phyloP scores from a whole-genome alignment of 2,329 filamentous ascomycete genomes.

The Neodidymelliopsis sp. region DNA sequence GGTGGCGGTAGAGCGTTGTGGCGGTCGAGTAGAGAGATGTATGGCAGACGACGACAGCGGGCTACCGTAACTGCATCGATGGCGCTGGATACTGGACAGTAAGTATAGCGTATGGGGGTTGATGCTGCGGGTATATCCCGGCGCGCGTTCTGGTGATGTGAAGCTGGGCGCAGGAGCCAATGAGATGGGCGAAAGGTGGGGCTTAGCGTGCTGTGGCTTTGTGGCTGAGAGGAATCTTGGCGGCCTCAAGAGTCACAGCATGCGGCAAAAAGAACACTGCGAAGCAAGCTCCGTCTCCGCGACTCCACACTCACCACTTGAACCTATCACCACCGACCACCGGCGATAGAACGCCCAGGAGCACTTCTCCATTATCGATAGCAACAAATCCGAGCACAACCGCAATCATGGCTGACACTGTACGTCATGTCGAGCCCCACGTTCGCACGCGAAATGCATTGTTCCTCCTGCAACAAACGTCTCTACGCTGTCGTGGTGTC shows the following conservation, averaged over 20 bases:
- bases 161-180: slow-evolving; percentile 29
- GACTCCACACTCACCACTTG: slow-evolving; percentile 14
- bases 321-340: slow-evolving; percentile 13
- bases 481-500: not conserved
- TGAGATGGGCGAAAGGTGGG: slow-evolving; percentile 36
- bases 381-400: slow-evolving; percentile 26
- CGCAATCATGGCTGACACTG: slow-evolving; percentile 62
- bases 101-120: slow-evolving; percentile 10
- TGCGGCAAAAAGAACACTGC: slow-evolving; percentile 28
- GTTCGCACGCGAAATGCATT: slow-evolving; percentile 32
- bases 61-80: slow-evolving; percentile 34
- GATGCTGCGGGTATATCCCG: slow-evolving; percentile 18
- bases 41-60: slow-evolving; percentile 1
- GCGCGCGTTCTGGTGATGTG: slow-evolving; percentile 27
- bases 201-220: slow-evolving; percentile 30
- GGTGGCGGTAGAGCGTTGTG: slow-evolving; percentile 8
- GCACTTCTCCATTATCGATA: slow-evolving; percentile 9
- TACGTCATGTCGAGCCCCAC: slow-evolving; percentile 43
- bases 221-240: slow-evolving; percentile 24
- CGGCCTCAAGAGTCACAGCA: slow-evolving; percentile 14
- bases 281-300: slow-evolving; percentile 19
- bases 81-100: slow-evolving; percentile 4
- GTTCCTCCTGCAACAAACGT: not conserved
- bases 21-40: not conserved
- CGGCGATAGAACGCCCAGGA: not conserved